Percentiles rank a stretch among this genome's conserved stretches.
phyloP scores from a whole-genome alignment of 768 basidiomycete genomes.

The Boletus tylopilopsis region DNA sequence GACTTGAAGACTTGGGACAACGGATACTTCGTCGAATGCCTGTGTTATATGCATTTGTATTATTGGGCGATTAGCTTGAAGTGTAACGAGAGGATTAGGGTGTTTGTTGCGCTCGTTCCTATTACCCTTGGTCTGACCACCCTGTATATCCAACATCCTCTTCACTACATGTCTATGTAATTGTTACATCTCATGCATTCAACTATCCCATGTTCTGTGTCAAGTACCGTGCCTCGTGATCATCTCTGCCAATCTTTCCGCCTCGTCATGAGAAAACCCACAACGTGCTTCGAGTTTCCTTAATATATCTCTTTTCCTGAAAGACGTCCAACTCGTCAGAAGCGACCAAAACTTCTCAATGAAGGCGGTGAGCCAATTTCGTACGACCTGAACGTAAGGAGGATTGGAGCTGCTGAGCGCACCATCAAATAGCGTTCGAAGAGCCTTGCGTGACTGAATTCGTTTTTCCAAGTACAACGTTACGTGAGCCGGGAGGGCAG shows the following conservation, averaged over 20 bases:
- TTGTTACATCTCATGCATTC: too few relatives aligned
- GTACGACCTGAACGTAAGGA: conserved; percentile 1
- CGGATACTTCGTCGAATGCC: too few relatives aligned
- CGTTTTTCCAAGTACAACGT: not conserved
- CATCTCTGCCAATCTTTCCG: not conserved
- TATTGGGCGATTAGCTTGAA: too few relatives aligned
- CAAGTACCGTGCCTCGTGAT: too few relatives aligned
- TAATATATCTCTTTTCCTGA: not conserved
- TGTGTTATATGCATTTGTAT: too few relatives aligned
- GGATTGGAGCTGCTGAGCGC: not conserved
- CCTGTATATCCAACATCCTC: too few relatives aligned
- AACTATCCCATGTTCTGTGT: too few relatives aligned
- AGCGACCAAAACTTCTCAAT: not conserved
- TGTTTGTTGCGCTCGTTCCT: too few relatives aligned
- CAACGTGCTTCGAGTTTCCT: conserved; percentile 1
- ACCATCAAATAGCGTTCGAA: not conserved
- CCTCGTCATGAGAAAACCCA: not conserved
- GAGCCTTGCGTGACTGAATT: not conserved
- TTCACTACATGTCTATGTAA: too few relatives aligned
- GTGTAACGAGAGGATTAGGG: too few relatives aligned
- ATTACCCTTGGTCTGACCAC: too few relatives aligned
- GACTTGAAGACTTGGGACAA: too few relatives aligned
- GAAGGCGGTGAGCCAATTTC: not conserved
- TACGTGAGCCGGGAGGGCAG: not conserved
- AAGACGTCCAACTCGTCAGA: not conserved